Conservation (phyloP, 225 moss, liverwort and hornwort species). For the Physcomitrium patens region DNA sequence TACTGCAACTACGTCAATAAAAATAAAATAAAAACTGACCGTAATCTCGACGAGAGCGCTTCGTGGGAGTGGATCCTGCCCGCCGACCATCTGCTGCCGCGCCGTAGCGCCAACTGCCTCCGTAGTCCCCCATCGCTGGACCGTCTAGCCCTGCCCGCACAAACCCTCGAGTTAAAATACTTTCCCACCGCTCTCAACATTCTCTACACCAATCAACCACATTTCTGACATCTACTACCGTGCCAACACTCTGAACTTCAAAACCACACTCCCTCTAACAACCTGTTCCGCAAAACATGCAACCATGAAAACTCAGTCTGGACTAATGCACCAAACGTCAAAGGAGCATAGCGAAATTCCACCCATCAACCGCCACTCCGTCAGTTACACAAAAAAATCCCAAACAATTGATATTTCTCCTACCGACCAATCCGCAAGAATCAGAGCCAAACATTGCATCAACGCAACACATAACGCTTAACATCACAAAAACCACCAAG, state of each 20-base stretch:
- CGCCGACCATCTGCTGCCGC: constrained; percentile 76
- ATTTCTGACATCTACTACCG: constrained; percentile 24
- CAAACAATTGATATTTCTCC: constrained; percentile 18
- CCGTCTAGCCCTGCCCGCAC: constrained; percentile 67
- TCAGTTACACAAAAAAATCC: neutral
- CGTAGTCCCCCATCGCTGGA: constrained; percentile 85
- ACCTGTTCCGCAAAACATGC: constrained; percentile 35
- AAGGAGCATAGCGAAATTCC: neutral
- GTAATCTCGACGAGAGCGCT: constrained; percentile 95
- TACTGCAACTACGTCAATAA: constrained; percentile 31
- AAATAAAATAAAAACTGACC: constrained; percentile 74
- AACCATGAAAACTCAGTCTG: constrained; percentile 31
- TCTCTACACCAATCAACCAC: constrained; percentile 34
- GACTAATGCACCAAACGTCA: constrained; percentile 21
- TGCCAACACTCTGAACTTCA: constrained; percentile 31
- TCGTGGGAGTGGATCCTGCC: constrained; percentile 89
- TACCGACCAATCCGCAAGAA: constrained; percentile 3
- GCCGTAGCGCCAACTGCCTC: constrained; percentile 75
- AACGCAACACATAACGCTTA: neutral
- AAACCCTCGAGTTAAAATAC: constrained; percentile 60
- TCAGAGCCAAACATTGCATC: constrained; percentile 19
- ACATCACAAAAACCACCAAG: neutral
- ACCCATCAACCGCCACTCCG: constrained; percentile 15
- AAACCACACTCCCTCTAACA: constrained; percentile 33
- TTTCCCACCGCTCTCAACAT: constrained; percentile 50